Conservation (phyloP, 148 eudicot genomes). For the Salicornia ramosissima region DNA sequence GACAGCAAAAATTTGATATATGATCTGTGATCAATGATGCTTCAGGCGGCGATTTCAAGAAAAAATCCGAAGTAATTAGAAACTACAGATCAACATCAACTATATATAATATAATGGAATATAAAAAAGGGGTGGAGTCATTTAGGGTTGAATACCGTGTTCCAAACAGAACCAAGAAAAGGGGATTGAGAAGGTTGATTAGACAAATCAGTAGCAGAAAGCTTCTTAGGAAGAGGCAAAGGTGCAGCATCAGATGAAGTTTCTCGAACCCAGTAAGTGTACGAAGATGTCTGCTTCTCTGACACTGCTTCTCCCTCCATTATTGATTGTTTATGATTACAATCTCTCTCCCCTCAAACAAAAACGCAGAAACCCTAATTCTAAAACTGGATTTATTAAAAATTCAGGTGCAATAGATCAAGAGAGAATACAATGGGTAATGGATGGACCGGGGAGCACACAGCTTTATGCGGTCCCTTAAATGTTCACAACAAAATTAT, state of each 20-base stretch:
- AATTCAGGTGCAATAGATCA: too few relatives aligned
- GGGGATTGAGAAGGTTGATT: conserved; percentile 34
- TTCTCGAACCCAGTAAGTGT: conserved; percentile 84
- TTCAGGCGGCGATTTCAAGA: too few relatives aligned
- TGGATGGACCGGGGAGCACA: too few relatives aligned
- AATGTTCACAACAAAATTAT: too few relatives aligned
- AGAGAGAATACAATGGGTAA: too few relatives aligned
- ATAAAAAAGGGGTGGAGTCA: too few relatives aligned
- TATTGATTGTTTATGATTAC: neutral
- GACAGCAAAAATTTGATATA: neutral
- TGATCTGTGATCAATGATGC: too few relatives aligned
- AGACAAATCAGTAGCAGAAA: conserved; percentile 33
- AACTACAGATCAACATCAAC: neutral
- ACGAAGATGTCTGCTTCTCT: conserved; percentile 44
- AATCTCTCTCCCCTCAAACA: too few relatives aligned
- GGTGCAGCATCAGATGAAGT: conserved; percentile 71
- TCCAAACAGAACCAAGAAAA: conserved; percentile 86
- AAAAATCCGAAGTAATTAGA: neutral
- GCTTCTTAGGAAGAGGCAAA: conserved; percentile 68
- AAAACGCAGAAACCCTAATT: conserved; percentile 9
- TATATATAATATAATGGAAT: neutral
- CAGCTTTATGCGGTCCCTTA: too few relatives aligned
- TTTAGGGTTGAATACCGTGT: conserved; percentile 35
- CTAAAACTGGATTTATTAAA: neutral
- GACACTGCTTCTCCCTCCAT: conserved; percentile 30